A percentile compares a stretch with the other conserved stretches of the same genome.
These are phyloP conservation scores for Eucalyptus melliodora DNA, from an alignment of 345 rosid genomes.

Conservation along the genomic window DNA sequence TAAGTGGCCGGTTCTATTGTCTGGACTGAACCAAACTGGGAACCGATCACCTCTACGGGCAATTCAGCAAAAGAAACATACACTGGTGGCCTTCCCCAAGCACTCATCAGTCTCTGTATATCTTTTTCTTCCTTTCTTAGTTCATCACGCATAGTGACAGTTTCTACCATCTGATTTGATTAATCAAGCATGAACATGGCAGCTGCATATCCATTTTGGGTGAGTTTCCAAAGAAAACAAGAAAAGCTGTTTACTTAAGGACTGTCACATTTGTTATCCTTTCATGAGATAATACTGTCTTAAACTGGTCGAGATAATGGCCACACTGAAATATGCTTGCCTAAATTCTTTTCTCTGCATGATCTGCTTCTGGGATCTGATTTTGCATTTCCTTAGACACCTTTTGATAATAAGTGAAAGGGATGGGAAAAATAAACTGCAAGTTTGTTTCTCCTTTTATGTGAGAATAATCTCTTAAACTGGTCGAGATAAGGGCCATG, in stretches of 20 bases:
- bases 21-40: too few relatives aligned
- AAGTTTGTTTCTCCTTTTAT: background rate
- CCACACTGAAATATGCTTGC: background rate
- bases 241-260: background rate
- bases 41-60: too few relatives aligned
- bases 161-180: background rate
- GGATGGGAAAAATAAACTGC: background rate
- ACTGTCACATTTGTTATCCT: background rate
- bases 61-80: background rate
- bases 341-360: background rate
- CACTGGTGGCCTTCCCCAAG: background rate
- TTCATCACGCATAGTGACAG: background rate
- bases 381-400: background rate
- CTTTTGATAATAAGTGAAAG: background rate
- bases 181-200: background rate
- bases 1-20: too few relatives aligned
- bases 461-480: background rate
- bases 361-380: background rate
- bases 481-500: background rate
- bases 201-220: background rate
- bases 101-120: background rate
- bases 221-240: background rate
- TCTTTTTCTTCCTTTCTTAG: background rate
- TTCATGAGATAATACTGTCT: background rate
- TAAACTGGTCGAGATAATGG: background rate